Evolutionary conservation across 768 basidiomycete genomes (phyloP).

Genomic region (Suillus fuscotomentosus): DNA sequence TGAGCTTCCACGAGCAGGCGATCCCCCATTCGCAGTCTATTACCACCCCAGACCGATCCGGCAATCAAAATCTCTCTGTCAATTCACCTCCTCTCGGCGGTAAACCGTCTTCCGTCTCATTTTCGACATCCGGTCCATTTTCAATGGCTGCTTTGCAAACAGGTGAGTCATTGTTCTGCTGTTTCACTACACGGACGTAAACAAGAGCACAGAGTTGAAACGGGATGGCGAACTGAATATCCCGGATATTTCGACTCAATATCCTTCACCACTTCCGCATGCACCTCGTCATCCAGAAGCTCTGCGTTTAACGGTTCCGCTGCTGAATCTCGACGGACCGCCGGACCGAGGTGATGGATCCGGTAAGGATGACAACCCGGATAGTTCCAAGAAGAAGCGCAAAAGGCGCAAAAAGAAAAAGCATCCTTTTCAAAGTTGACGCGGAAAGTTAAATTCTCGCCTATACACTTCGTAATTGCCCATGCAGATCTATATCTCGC

Average conservation of each 20-base stretch:
- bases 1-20: not conserved
- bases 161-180: not conserved
- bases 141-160: not conserved
- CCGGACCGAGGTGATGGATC: slow-evolving; percentile 25
- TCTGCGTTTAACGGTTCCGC: slow-evolving; percentile 34
- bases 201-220: not conserved
- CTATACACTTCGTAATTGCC: not conserved
- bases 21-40: not conserved
- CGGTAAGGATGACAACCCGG: slow-evolving; percentile 16
- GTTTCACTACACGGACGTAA: not conserved
- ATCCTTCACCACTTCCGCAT: not conserved
- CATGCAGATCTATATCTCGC: not conserved
- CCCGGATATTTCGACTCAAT: not conserved
- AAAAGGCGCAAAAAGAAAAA: slow-evolving; percentile 56
- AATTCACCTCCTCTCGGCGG: not conserved
- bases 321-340: slow-evolving; percentile 58
- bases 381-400: slow-evolving; percentile 51
- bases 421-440: slow-evolving; percentile 13
- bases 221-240: not conserved
- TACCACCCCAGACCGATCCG: not conserved
- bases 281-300: slow-evolving; percentile 15
- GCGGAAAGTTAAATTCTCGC: not conserved
- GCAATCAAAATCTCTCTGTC: not conserved
- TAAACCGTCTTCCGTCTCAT: not conserved
- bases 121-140: slow-evolving; percentile 1